Conservation (phyloP, 768 basidiomycete species). For the Termitomyces sp. region DNA sequence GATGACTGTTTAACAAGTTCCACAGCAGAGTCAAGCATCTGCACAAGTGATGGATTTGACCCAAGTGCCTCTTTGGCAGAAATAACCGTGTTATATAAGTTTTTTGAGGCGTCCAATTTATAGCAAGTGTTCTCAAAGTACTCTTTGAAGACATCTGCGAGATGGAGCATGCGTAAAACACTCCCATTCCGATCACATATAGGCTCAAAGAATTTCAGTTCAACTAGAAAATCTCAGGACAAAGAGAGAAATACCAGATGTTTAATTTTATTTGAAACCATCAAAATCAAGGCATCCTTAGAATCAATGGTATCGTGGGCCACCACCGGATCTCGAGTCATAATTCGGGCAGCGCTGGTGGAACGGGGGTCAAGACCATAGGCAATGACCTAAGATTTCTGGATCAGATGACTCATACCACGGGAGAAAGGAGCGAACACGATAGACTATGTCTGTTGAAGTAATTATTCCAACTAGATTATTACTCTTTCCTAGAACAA, state of each 20-base stretch:
- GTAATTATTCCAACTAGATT: slow-evolving; percentile 3
- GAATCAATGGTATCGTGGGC: not conserved
- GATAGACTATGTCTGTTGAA: slow-evolving; percentile 4
- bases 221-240: not conserved
- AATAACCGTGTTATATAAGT: slow-evolving; percentile 1
- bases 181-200: not conserved
- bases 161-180: not conserved
- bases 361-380: slow-evolving; percentile 5
- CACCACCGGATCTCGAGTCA: slow-evolving; percentile 5
- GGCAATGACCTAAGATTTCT: not conserved
- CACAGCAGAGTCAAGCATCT: slow-evolving; percentile 1
- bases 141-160: slow-evolving; percentile 3
- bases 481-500: not conserved
- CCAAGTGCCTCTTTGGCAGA: not conserved
- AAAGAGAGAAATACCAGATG: not conserved
- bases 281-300: not conserved
- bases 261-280: slow-evolving; percentile 2
- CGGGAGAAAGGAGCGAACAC: not conserved
- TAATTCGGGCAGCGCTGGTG: slow-evolving; percentile 1
- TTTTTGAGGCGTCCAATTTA: not conserved
- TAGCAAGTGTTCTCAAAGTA: not conserved
- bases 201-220: not conserved
- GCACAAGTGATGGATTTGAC: not conserved
- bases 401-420: not conserved
- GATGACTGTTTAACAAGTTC: slow-evolving; percentile 3